These are phyloP conservation scores for Triadica sebifera DNA, from an alignment of 345 rosid species.

Conservation along the genomic window DNA sequence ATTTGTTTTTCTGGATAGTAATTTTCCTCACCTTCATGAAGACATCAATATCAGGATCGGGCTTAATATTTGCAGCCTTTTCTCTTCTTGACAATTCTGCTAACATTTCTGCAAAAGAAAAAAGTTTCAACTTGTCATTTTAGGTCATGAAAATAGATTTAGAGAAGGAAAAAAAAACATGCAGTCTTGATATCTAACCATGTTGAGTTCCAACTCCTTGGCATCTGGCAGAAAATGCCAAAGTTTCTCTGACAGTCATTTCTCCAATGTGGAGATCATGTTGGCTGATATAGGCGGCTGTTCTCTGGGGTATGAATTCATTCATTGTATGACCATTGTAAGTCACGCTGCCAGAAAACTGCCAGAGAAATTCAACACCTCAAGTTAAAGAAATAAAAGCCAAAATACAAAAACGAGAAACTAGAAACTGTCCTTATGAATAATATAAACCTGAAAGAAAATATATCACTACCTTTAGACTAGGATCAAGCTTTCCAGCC, in stretches of 20 bases:
- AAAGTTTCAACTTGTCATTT: not conserved
- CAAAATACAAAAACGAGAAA: not conserved
- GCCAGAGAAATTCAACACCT: not conserved
- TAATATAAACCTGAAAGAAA: not conserved
- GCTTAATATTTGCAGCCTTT: slow-evolving; percentile 67
- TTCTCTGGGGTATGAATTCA: slow-evolving; percentile 64
- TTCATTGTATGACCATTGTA: slow-evolving; percentile 53
- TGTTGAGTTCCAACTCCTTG: slow-evolving; percentile 57
- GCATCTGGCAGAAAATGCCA: slow-evolving; percentile 77
- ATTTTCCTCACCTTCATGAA: slow-evolving; percentile 62
- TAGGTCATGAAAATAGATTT: not conserved
- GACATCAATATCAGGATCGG: slow-evolving; percentile 74
- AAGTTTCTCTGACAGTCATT: slow-evolving; percentile 71
- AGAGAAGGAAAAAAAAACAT: not conserved
- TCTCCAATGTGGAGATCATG: slow-evolving; percentile 58
- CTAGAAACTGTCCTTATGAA: not conserved
- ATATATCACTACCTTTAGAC: slow-evolving; percentile 42
- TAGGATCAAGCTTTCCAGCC: slow-evolving; percentile 65
- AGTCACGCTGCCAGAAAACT: slow-evolving; percentile 59
- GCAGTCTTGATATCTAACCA: slow-evolving; percentile 34
- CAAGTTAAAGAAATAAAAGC: not conserved
- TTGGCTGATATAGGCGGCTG: slow-evolving; percentile 67
- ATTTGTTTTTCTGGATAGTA: not conserved
- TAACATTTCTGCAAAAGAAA: slow-evolving; percentile 47
- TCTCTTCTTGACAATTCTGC: slow-evolving; percentile 75